Conservation (phyloP, 176 grass and related monocot genomes). For the Rhynchospora pubera region DNA sequence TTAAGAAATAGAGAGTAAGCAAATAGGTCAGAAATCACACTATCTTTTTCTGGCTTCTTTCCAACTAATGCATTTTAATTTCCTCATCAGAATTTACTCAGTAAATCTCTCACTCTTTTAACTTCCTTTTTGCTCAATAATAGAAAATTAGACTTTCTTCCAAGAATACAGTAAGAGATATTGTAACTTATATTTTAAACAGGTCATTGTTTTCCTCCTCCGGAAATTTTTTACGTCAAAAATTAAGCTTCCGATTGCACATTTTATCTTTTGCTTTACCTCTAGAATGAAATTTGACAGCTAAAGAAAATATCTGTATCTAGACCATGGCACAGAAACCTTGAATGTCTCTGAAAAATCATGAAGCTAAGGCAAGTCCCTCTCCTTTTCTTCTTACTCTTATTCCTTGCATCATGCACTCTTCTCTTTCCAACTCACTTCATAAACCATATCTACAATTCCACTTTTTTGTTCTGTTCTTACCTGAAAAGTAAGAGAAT, state of each 20-base stretch:
- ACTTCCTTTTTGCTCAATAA: not conserved
- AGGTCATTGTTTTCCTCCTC: not conserved
- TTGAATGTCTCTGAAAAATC: not conserved
- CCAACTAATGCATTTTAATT: not conserved
- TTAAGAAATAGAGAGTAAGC: not conserved
- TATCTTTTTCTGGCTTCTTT: not conserved
- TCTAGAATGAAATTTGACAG: not conserved
- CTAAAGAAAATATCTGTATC: not conserved
- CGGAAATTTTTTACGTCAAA: not conserved
- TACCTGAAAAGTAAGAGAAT: not conserved
- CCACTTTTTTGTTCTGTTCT: not conserved
- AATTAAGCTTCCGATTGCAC: not conserved
- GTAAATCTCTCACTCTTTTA: not conserved
- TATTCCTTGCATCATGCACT: slow-evolving; percentile 33
- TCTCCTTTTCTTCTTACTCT: slow-evolving; percentile 32
- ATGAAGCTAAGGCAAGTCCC: slow-evolving; percentile 14
- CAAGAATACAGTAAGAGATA: not conserved
- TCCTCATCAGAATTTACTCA: not conserved
- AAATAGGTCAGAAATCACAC: not conserved
- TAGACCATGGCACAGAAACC: not conserved
- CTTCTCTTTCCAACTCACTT: slow-evolving; percentile 34
- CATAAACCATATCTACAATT: not conserved
- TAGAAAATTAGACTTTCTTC: not conserved
- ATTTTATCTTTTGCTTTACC: not conserved
- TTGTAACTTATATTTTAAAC: not conserved